Base-by-base conservation (phyloP, 306 rosid genomes). In the Heteromeles arbutifolia region DNA sequence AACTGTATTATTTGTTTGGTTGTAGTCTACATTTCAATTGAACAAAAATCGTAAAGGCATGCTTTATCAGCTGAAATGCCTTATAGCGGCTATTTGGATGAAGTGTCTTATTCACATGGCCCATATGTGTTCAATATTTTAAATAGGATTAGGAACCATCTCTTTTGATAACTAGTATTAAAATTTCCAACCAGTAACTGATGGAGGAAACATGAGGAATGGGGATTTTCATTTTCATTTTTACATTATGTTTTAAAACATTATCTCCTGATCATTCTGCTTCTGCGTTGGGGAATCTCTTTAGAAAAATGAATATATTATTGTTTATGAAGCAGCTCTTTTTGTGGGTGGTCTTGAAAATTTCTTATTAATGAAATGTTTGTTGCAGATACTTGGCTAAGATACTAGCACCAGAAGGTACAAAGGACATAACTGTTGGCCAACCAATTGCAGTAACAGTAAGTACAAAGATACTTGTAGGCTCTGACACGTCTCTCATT, bases 391-490 rank as follows among this genome's bases (percentile, higher is more conserved):
- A 92, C 89, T 82, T 95, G 84, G 97, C 96, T 67, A 89, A 87
- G 85, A 95, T 92, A 78, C 83, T 95, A 69, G 92, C 84, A 72
- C 88, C 93, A 31, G 97, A 92, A 59, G 99, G 99, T 72, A 85
- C 97, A 61, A 95, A 92, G 83, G 99, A 95, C 25, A 91, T 95
- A 82, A 90, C 88, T 50, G 97, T 95, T 26, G 99, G 99, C 68
- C 91, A 90, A 68, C 91, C 99, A 68, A 95, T 95, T 86, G 99
- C 99, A 72, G 84, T 95, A 83, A 90, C 97, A 54, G 99, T 95
- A 87, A 89, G 97, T 89, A 62, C 73, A 63, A 76, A 41, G 77
- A 67, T 75, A 68, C 72, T 70, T 82, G 63, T 74, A 67, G 71
- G 21, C 68, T 77, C 34, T 31, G 37, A 77, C 37, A n/a, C 71